A percentile compares a stretch with the other conserved stretches of the same genome.
These are phyloP conservation scores for Helotiales sp. DNA, from an alignment of 2,329 filamentous ascomycete genomes.

Conservation along the genomic window DNA sequence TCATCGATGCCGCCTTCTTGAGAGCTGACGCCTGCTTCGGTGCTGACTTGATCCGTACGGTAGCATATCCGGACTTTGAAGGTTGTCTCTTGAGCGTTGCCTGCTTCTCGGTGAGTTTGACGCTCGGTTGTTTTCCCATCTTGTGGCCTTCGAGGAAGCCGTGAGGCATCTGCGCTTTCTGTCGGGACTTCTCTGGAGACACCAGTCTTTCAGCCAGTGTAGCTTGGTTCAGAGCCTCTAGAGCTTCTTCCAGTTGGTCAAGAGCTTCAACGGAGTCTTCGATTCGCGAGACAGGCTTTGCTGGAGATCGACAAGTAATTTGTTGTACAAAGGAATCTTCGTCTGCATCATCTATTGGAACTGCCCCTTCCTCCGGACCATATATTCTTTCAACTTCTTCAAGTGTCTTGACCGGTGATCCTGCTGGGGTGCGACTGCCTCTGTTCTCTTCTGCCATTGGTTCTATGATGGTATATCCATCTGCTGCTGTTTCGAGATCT, in stretches of 20 bases:
- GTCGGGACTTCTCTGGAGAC: slow-evolving; percentile 29
- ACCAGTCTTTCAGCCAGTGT: slow-evolving; percentile 36
- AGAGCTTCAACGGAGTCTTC: slow-evolving; percentile 69
- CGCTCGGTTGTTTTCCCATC: not conserved
- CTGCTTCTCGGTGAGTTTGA: not conserved
- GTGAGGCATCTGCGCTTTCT: slow-evolving; percentile 1
- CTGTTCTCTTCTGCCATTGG: not conserved
- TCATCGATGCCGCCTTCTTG: slow-evolving; percentile 39
- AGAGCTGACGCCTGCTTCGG: slow-evolving; percentile 31
- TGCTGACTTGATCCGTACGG: slow-evolving; percentile 49
- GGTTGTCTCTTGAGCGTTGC: slow-evolving; percentile 26
- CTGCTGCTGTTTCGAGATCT: not conserved
- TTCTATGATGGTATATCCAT: not conserved
- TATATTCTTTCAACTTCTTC: slow-evolving; percentile 38
- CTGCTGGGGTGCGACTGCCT: slow-evolving; percentile 13
- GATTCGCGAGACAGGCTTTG: slow-evolving; percentile 52
- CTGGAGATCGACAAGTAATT: slow-evolving; percentile 46
- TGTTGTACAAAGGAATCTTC: slow-evolving; percentile 46
- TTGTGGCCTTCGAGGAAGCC: not conserved
- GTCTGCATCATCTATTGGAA: slow-evolving; percentile 23
- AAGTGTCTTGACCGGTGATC: slow-evolving; percentile 34
- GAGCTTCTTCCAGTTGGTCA: slow-evolving; percentile 64
- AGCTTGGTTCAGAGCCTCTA: slow-evolving; percentile 50
- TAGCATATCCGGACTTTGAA: slow-evolving; percentile 46
- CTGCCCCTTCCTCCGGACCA: slow-evolving; percentile 11